phyloP scores from a whole-genome alignment of 2,329 filamentous ascomycete genomes.

The Zalaria obscura region DNA sequence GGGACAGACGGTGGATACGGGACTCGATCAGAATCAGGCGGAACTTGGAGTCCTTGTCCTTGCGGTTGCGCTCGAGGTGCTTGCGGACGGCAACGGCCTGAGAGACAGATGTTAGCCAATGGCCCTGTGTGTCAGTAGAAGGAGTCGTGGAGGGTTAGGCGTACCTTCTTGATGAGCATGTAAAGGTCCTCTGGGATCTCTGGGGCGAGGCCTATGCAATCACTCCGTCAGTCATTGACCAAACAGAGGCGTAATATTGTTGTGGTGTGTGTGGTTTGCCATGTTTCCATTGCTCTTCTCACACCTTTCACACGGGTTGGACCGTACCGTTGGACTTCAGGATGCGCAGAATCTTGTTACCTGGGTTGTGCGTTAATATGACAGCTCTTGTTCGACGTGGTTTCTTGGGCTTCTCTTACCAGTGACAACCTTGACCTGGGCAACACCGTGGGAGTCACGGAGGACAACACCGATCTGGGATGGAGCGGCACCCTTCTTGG shows the following conservation, averaged over 20 bases:
- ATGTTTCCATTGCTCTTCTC: slow-evolving; percentile 16
- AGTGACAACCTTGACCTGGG: slow-evolving; percentile 82
- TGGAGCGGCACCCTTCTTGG: slow-evolving; percentile 95
- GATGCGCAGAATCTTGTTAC: slow-evolving; percentile 99
- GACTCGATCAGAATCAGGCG: slow-evolving; percentile 99
- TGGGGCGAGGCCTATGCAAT: slow-evolving; percentile 78
- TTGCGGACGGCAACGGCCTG: slow-evolving; percentile 78
- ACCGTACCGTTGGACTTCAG: slow-evolving; percentile 92
- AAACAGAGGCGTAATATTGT: slow-evolving; percentile 26
- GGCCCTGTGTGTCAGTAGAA: background rate
- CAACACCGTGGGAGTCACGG: slow-evolving; percentile 94
- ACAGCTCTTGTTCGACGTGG: background rate
- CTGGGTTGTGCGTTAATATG: slow-evolving; percentile 29
- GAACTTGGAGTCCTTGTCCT: slow-evolving; percentile 99
- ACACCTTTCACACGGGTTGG: slow-evolving; percentile 24
- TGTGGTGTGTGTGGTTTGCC: slow-evolving; percentile 11
- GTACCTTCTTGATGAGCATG: slow-evolving; percentile 55
- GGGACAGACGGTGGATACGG: slow-evolving; percentile 97
- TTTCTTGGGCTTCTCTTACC: background rate
- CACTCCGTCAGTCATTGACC: slow-evolving; percentile 29
- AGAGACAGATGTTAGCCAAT: background rate
- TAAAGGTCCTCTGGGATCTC: slow-evolving; percentile 99
- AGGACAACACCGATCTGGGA: slow-evolving; percentile 99
- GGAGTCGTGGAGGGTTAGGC: too few species aligned
- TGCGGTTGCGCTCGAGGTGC: slow-evolving; percentile 99